Base-by-base conservation (phyloP, 1,284 basidiomycete genomes). In the Puccinia novopanici region DNA sequence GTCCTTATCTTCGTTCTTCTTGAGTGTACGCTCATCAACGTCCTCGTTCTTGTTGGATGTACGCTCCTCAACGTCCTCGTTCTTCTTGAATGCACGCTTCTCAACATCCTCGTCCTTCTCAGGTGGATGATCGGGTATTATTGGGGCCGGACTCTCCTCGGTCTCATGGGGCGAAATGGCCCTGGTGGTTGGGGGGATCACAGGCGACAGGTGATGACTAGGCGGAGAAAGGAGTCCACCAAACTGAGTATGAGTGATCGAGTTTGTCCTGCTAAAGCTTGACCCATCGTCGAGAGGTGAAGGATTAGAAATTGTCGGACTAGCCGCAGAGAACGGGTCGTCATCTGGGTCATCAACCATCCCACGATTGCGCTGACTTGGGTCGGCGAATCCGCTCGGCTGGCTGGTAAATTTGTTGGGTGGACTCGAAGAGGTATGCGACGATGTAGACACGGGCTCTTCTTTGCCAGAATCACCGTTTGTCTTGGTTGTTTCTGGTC, bases 271-370 rank as follows among this genome's bases (percentile, higher is more conserved):
- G 45, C 22, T 45, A 30, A 50, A 70, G 45, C 13, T 50, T 6
- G 45, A 12, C 45, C 45, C 19, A 50, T 71, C 68, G 13, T 4
- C 30, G 22, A 59, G 37, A 17, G 76, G 76, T 17, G 76, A 79
- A 22, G 55, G 37, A 45, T 79, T 72, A 30, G 65, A 79, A n/a
- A 79, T 61, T 1, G 76, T 70, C 24, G 76, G 76, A 37, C 76
- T 79, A n/a, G 67, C 42, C 17, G 76, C 63, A 57, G 67, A 57
- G 40, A 79, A 79, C 48, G 76, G 67, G 63, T 79, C 76, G 22
- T 79, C 76, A 2, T 79, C 67, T n/a, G 37, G 63, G 54, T 67
- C 65, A n/a, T 77, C 61, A 34, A 52, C 48, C 27, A 45, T 40
- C 24, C 48, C 34, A 50, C 42, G 42, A 37, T 17, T 68, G 15